Conservation (phyloP, 768 basidiomycete species). For the Trametes punicea region DNA sequence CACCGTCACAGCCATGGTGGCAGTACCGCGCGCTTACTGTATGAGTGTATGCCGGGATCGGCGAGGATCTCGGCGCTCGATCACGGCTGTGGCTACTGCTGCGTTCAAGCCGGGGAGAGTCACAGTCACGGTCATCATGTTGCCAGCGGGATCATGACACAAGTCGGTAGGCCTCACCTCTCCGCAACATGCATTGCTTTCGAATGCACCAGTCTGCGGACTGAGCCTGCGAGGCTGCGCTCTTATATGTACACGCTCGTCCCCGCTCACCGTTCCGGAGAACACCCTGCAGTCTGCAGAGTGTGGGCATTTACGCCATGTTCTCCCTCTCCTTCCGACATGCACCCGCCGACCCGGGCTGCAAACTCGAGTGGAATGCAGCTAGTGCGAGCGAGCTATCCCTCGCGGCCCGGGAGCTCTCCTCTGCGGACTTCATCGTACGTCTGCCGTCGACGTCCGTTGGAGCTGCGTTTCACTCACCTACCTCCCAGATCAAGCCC, state of each 20-base stretch:
- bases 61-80: background rate
- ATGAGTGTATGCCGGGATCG: too few relatives aligned
- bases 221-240: background rate
- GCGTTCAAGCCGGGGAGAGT: background rate
- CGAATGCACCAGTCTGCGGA: background rate
- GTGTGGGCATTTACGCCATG: background rate
- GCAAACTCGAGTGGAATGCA: constrained; percentile 1
- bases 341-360: constrained; percentile 1
- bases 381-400: background rate
- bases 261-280: background rate
- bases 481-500: constrained; percentile 9
- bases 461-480: background rate
- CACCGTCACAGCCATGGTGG: background rate
- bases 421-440: constrained; percentile 9
- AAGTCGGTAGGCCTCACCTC: background rate
- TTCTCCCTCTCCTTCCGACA: constrained; percentile 5
- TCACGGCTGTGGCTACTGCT: background rate
- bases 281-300: background rate
- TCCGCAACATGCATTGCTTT: constrained; percentile 5
- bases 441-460: background rate
- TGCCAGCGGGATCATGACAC: too few relatives aligned
- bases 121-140: background rate
- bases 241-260: background rate
- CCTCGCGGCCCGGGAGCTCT: constrained; percentile 4
- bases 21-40: too few relatives aligned